These are phyloP conservation scores for Dendrothele bispora DNA, from an alignment of 768 basidiomycete species.

Conservation along the genomic window DNA sequence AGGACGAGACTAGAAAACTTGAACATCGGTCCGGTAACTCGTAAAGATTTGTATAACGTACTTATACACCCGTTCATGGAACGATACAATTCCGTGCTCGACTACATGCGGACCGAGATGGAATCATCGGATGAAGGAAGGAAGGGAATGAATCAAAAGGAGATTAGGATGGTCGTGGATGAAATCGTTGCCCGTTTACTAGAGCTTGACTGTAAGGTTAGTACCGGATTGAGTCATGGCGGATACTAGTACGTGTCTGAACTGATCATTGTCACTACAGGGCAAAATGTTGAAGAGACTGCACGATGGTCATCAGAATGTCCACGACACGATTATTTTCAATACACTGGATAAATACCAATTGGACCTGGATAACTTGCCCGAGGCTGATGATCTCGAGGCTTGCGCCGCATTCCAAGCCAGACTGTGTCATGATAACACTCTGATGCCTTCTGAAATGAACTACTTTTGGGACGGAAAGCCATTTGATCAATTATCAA, in stretches of 20 bases:
- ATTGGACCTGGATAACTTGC: conserved; percentile 54
- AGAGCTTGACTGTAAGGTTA: conserved; percentile 60
- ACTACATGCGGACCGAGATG: conserved; percentile 44
- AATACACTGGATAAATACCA: conserved; percentile 52
- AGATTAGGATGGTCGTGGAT: conserved; percentile 47
- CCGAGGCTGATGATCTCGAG: conserved; percentile 48
- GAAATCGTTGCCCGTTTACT: conserved; percentile 63
- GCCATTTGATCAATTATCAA: neutral
- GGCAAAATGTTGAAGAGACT: conserved; percentile 68
- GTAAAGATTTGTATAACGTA: conserved; percentile 59
- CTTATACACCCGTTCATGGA: conserved; percentile 73
- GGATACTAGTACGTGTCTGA: neutral
- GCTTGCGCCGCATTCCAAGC: conserved; percentile 46
- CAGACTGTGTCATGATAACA: conserved; percentile 56
- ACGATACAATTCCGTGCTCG: conserved; percentile 47
- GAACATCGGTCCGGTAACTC: conserved; percentile 54
- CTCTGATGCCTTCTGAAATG: conserved; percentile 10
- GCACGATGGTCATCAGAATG: conserved; percentile 42
- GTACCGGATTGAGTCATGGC: conserved; percentile 7
- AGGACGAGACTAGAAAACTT: conserved; percentile 55
- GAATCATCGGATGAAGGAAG: conserved; percentile 29
- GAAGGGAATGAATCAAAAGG: conserved; percentile 42
- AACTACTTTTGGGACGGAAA: conserved; percentile 8
- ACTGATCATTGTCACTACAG: conserved; percentile 30
- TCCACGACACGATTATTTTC: conserved; percentile 42